These are phyloP conservation scores for Pleurotus salmoneostramineus DNA, from an alignment of 768 basidiomycete genomes.

Conservation along the genomic window DNA sequence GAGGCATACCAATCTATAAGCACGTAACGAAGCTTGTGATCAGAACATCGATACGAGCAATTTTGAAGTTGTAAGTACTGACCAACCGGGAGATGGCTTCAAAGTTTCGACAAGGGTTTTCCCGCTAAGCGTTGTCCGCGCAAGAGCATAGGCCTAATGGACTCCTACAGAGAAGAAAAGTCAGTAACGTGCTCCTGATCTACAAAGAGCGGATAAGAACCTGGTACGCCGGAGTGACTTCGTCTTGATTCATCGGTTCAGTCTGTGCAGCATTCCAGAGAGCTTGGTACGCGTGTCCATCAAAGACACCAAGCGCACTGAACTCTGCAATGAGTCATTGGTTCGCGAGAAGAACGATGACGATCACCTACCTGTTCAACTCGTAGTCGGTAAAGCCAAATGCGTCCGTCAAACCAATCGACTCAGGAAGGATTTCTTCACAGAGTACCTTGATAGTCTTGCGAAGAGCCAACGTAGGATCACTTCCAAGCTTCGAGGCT, in stretches of 20 bases:
- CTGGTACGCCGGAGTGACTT: slow-evolving; percentile 53
- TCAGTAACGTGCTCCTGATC: neutral
- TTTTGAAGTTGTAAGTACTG: too few species aligned
- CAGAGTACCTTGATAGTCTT: slow-evolving; percentile 46
- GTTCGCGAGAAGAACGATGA: neutral
- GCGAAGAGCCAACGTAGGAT: slow-evolving; percentile 47
- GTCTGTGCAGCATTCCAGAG: slow-evolving; percentile 54
- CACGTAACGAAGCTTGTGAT: too few species aligned
- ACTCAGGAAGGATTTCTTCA: slow-evolving; percentile 52
- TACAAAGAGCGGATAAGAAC: slow-evolving; percentile 24
- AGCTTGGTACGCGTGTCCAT: slow-evolving; percentile 67
- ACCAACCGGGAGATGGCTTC: too few species aligned
- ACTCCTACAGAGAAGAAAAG: slow-evolving; percentile 21
- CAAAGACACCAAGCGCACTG: slow-evolving; percentile 59
- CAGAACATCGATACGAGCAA: too few species aligned
- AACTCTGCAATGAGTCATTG: neutral
- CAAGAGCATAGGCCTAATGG: slow-evolving; percentile 49
- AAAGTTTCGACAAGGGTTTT: too few species aligned
- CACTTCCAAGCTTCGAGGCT: slow-evolving; percentile 18
- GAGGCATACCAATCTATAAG: too few species aligned
- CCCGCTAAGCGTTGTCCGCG: slow-evolving; percentile 30
- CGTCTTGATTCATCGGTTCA: slow-evolving; percentile 55
- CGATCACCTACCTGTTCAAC: slow-evolving; percentile 49
- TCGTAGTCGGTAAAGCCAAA: slow-evolving; percentile 78
- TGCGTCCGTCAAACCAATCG: slow-evolving; percentile 65